These are phyloP conservation scores for Sporothrix pallida DNA, from an alignment of 2,329 filamentous ascomycete genomes.

Conservation along the genomic window DNA sequence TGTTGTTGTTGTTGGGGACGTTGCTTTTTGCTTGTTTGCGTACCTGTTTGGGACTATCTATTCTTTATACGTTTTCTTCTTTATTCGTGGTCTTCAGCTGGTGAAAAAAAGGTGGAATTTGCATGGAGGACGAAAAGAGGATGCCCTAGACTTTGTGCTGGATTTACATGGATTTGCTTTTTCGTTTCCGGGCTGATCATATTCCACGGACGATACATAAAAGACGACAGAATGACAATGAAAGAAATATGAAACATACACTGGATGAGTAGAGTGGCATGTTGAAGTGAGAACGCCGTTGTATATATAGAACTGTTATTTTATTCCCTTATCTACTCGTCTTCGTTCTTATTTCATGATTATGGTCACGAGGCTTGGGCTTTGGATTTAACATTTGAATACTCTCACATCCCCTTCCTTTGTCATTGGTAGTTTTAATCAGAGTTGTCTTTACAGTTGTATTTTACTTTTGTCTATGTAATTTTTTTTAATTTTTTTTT, in stretches of 20 bases:
- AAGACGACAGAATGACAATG: constrained; percentile 27
- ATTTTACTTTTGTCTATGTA: background rate
- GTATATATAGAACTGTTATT: background rate
- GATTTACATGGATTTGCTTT: constrained; percentile 11
- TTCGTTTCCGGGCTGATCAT: background rate
- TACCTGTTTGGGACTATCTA: background rate
- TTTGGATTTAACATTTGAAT: too few species aligned
- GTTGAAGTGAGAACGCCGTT: background rate
- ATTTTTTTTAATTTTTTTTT: too few species aligned
- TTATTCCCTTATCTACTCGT: background rate
- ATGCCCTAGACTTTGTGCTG: constrained; percentile 10
- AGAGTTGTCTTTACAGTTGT: too few species aligned
- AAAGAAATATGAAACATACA: background rate
- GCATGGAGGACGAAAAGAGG: background rate
- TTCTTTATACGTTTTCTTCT: background rate
- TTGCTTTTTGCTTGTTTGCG: constrained; percentile 8
- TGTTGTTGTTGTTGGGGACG: background rate
- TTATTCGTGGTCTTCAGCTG: constrained; percentile 6
- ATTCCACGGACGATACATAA: constrained; percentile 4
- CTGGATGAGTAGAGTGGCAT: background rate
- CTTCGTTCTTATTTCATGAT: background rate
- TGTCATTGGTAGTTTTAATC: too few species aligned
- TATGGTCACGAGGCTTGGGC: too few species aligned
- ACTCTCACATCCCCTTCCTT: too few species aligned
- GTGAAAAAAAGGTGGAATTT: background rate